Percentiles rank a stretch among this genome's conserved stretches.
Conservation (phyloP, 495 filamentous ascomycete genomes). For the Thozetella sp. region DNA sequence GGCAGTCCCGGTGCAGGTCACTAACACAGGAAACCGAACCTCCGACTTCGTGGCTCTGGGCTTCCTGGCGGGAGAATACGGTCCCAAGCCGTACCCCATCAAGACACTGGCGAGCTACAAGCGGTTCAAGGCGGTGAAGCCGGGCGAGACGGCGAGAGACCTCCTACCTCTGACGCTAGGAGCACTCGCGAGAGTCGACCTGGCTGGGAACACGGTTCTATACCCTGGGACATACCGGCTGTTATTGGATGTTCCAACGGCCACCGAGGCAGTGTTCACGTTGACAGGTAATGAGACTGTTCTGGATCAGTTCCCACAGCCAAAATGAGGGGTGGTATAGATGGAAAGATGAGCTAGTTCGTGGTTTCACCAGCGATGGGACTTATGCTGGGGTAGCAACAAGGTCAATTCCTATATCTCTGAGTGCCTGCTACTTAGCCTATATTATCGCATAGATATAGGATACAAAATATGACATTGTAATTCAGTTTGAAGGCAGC, state of each 20-base stretch:
- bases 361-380: too few relatives aligned
- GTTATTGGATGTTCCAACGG: constrained; percentile 51
- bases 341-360: too few relatives aligned
- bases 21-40: constrained; percentile 53
- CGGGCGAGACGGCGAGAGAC: constrained; percentile 34
- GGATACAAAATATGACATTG: too few relatives aligned
- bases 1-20: constrained; percentile 32
- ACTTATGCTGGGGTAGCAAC: too few relatives aligned
- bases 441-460: too few relatives aligned
- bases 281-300: constrained; percentile 37
- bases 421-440: too few relatives aligned
- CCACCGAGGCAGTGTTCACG: constrained; percentile 35
- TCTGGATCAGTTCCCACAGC: constrained; percentile 26
- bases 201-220: constrained; percentile 58
- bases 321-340: background rate
- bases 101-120: constrained; percentile 66
- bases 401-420: too few relatives aligned
- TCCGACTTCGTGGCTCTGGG: constrained; percentile 64
- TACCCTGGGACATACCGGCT: constrained; percentile 69
- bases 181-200: constrained; percentile 58
- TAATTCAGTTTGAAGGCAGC: too few relatives aligned
- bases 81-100: constrained; percentile 62
- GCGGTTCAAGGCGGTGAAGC: constrained; percentile 46
- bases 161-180: constrained; percentile 57
- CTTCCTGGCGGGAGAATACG: constrained; percentile 56